Evolutionary conservation across 208 protist genomes (phyloP).

Genomic region (Wallacemonas rigidus): DNA sequence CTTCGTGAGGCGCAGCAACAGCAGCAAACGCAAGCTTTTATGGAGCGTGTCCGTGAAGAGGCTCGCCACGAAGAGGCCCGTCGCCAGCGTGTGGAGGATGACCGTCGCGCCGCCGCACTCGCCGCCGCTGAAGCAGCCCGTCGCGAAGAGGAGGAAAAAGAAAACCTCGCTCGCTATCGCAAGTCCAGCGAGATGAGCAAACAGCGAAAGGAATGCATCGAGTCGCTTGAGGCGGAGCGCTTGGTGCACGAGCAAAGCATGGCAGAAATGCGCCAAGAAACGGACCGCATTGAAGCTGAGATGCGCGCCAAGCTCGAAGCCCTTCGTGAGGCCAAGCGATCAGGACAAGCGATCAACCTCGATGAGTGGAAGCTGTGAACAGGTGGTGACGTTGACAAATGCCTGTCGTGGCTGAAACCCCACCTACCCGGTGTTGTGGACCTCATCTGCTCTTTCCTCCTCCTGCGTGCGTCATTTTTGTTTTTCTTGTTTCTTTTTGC

Average conservation of each 20-base stretch:
- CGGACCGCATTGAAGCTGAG: conserved; percentile 84
- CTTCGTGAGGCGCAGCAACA: conserved; percentile 62
- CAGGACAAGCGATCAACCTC: conserved; percentile 78
- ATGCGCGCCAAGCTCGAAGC: conserved; percentile 90
- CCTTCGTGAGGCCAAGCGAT: conserved; percentile 70
- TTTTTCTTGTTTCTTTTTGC: no score
- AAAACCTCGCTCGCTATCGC: conserved; percentile 47
- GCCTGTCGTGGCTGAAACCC: not conserved
- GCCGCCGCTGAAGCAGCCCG: conserved; percentile 43
- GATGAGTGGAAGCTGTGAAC: conserved; percentile 79
- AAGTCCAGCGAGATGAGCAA: conserved; percentile 60
- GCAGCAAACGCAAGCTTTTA: conserved; percentile 40
- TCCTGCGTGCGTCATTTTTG: conserved; percentile 4
- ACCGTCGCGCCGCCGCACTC: conserved; percentile 30
- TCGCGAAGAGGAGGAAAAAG: conserved; percentile 42
- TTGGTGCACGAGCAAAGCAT: conserved; percentile 71
- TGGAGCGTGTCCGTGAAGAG: conserved; percentile 37
- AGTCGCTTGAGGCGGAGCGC: conserved; percentile 62
- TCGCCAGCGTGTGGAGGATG: conserved; percentile 41
- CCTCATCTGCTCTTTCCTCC: not conserved
- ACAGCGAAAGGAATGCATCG: conserved; percentile 64
- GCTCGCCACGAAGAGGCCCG: conserved; percentile 49
- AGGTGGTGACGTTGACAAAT: not conserved
- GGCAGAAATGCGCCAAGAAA: conserved; percentile 78
- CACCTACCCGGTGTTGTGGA: no score